Percentiles rank a stretch among this genome's conserved stretches.
Conservation (phyloP, 345 rosid species). For the Populus deltoides region DNA sequence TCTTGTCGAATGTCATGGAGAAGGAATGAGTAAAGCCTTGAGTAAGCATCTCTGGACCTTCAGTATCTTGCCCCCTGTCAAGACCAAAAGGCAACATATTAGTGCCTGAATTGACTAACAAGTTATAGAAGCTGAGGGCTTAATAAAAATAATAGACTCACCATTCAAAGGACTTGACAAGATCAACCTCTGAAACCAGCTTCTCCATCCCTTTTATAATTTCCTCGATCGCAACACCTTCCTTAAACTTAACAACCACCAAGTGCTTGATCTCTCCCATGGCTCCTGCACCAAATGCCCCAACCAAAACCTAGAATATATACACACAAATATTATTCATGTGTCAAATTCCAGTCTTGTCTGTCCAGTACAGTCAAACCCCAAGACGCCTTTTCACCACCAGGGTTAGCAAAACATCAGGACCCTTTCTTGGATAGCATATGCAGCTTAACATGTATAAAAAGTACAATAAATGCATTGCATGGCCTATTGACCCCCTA, state of each 20-base stretch:
- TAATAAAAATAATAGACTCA: slow-evolving; percentile 8
- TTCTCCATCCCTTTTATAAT: slow-evolving; percentile 82
- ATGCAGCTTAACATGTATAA: slow-evolving; percentile 27
- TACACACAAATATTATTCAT: slow-evolving; percentile 22
- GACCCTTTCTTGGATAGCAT: slow-evolving; percentile 30
- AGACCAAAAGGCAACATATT: not conserved
- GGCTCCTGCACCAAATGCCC: slow-evolving; percentile 2
- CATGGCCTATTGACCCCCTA: slow-evolving; percentile 28
- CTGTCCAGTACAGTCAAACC: slow-evolving; percentile 14
- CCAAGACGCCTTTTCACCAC: slow-evolving; percentile 21
- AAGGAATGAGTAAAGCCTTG: slow-evolving; percentile 90
- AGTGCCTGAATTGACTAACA: not conserved
- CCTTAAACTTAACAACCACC: slow-evolving; percentile 85
- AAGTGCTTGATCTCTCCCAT: slow-evolving; percentile 80
- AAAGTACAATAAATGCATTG: slow-evolving; percentile 19
- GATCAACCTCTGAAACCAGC: slow-evolving; percentile 61
- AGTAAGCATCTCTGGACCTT: slow-evolving; percentile 81
- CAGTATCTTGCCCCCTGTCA: slow-evolving; percentile 76
- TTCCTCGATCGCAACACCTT: slow-evolving; percentile 55
- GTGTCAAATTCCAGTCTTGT: slow-evolving; percentile 40
- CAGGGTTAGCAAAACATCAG: not conserved
- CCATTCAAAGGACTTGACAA: slow-evolving; percentile 91
- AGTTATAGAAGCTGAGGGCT: not conserved
- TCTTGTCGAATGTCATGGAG: slow-evolving; percentile 69
- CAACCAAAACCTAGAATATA: slow-evolving; percentile 13